phyloP scores from a whole-genome alignment of 768 basidiomycete genomes.

The Pleurotus ostreatus region DNA sequence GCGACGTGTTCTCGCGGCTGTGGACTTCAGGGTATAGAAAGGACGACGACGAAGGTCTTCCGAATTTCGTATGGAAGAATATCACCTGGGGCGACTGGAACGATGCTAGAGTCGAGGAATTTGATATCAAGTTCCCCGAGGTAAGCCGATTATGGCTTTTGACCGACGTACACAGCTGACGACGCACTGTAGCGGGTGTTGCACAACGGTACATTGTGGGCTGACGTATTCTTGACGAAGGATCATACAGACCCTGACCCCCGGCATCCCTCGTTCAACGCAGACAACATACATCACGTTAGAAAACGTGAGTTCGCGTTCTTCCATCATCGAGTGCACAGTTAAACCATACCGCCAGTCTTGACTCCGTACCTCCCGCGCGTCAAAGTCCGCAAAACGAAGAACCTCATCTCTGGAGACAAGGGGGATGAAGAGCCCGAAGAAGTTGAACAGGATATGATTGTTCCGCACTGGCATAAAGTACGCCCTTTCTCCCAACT shows the following conservation, averaged over 20 bases:
- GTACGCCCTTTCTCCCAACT: conserved; percentile 31
- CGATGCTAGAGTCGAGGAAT: conserved; percentile 51
- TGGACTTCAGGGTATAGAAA: conserved; percentile 48
- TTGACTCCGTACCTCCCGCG: conserved; percentile 83
- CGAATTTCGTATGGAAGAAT: conserved; percentile 73
- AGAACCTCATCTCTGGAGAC: conserved; percentile 63
- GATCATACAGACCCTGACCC: conserved; percentile 67
- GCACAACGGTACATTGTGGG: conserved; percentile 79
- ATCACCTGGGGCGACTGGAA: conserved; percentile 77
- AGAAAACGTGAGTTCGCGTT: conserved; percentile 58
- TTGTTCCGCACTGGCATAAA: conserved; percentile 82
- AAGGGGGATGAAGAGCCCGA: conserved; percentile 39
- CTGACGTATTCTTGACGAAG: conserved; percentile 72
- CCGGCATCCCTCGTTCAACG: conserved; percentile 45
- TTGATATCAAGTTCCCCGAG: conserved; percentile 65
- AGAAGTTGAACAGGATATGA: conserved; percentile 47
- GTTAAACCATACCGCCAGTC: conserved; percentile 38
- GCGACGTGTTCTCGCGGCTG: conserved; percentile 54
- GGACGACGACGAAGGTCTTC: conserved; percentile 48
- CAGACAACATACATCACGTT: conserved; percentile 59
- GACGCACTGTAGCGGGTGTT: conserved; percentile 54
- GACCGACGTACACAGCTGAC: background rate
- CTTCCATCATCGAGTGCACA: conserved; percentile 2
- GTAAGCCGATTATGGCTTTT: conserved; percentile 32
- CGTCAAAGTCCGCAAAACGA: conserved; percentile 71